phyloP scores from a whole-genome alignment of 2,329 filamentous ascomycete genomes.

The Chaetoscypha palmicola region DNA sequence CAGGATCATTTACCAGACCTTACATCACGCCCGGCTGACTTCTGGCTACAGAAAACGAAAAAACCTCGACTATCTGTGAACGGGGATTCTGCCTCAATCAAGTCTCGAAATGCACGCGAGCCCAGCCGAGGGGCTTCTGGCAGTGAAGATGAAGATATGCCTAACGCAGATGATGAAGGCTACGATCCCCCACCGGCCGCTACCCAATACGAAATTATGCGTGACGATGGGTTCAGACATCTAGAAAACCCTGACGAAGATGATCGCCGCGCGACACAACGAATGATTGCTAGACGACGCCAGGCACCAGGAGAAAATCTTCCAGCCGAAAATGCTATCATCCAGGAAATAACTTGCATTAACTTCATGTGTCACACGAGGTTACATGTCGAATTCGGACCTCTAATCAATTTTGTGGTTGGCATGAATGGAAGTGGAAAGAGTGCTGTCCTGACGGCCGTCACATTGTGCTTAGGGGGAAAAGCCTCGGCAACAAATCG shows the following conservation, averaged over 20 bases:
- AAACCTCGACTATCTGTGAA: slow-evolving; percentile 33
- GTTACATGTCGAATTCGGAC: slow-evolving; percentile 77
- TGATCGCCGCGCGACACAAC: slow-evolving; percentile 59
- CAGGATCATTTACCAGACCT: background rate
- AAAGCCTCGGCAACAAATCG: slow-evolving; percentile 92
- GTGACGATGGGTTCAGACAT: slow-evolving; percentile 53
- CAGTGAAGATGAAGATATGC: slow-evolving; percentile 22
- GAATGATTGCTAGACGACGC: slow-evolving; percentile 43
- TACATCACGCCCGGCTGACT: background rate
- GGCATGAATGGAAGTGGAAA: slow-evolving; percentile 97
- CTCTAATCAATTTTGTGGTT: slow-evolving; percentile 95
- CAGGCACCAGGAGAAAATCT: slow-evolving; percentile 57
- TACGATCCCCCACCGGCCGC: slow-evolving; percentile 30
- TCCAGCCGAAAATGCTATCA: slow-evolving; percentile 75
- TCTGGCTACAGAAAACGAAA: slow-evolving; percentile 33
- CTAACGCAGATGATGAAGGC: slow-evolving; percentile 13
- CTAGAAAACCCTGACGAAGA: slow-evolving; percentile 50
- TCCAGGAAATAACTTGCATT: slow-evolving; percentile 76
- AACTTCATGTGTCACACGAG: slow-evolving; percentile 97
- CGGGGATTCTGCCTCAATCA: slow-evolving; percentile 10
- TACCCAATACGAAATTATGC: slow-evolving; percentile 55
- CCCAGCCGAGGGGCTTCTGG: slow-evolving; percentile 18
- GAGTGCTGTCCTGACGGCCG: slow-evolving; percentile 86
- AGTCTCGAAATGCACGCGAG: slow-evolving; percentile 13
- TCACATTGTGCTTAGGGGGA: slow-evolving; percentile 89